phyloP scores from a whole-genome alignment of 2,329 filamentous ascomycete species.

The Drechslerella dactyloides region DNA sequence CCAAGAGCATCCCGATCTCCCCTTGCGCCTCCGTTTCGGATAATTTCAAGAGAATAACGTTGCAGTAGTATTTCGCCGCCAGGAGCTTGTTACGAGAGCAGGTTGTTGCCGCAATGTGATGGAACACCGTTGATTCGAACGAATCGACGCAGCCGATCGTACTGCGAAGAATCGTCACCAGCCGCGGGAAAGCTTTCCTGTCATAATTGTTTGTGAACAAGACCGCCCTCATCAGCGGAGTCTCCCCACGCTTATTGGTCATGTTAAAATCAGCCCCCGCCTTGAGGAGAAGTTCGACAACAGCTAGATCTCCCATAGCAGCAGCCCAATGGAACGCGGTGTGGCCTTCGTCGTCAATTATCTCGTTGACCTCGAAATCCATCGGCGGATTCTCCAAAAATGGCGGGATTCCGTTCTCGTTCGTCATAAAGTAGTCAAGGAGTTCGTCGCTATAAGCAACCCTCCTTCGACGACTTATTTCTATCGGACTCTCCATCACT shows the following conservation, averaged over 20 bases:
- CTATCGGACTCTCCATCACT: slow-evolving; percentile 65
- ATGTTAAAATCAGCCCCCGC: slow-evolving; percentile 77
- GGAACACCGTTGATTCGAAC: slow-evolving; percentile 85
- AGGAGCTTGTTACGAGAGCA: slow-evolving; percentile 84
- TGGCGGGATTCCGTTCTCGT: slow-evolving; percentile 76
- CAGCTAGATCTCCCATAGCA: slow-evolving; percentile 93
- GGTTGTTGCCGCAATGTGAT: slow-evolving; percentile 90
- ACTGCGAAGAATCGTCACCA: slow-evolving; percentile 81
- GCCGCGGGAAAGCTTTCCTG: slow-evolving; percentile 83
- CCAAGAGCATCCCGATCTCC: slow-evolving; percentile 78
- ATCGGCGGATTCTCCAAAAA: slow-evolving; percentile 77
- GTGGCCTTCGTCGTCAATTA: slow-evolving; percentile 92
- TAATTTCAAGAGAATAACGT: slow-evolving; percentile 86
- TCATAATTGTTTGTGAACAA: slow-evolving; percentile 97
- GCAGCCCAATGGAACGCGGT: slow-evolving; percentile 96
- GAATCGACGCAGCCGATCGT: slow-evolving; percentile 81
- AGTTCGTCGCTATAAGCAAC: slow-evolving; percentile 85
- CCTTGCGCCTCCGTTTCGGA: slow-evolving; percentile 76
- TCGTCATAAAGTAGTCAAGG: slow-evolving; percentile 92
- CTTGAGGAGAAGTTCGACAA: slow-evolving; percentile 83
- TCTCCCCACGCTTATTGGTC: slow-evolving; percentile 77
- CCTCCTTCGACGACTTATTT: slow-evolving; percentile 81
- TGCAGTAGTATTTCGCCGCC: slow-evolving; percentile 90
- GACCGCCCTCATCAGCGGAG: slow-evolving; percentile 90
- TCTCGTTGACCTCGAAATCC: slow-evolving; percentile 85